Evolutionary conservation across 1,139 yeast species (phyloP).

Genomic region (Hemisphaericaspora xylanilytica): DNA sequence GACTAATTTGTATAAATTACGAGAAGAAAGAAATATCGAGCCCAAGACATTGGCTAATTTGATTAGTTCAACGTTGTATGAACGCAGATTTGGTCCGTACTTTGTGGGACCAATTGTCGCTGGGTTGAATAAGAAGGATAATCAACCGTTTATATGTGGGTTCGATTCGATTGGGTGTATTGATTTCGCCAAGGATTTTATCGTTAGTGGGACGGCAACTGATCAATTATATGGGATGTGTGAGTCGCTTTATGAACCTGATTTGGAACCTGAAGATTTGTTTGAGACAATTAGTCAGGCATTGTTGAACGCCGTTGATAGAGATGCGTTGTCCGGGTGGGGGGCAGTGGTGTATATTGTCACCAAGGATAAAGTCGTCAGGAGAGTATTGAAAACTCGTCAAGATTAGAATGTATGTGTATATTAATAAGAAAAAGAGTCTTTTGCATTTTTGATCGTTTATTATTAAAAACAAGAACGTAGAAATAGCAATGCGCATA

Average conservation of each 20-base stretch:
- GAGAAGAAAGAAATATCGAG: slow-evolving; percentile 89
- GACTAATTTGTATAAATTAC: slow-evolving; percentile 82
- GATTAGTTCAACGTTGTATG: slow-evolving; percentile 86
- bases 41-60: slow-evolving; percentile 93
- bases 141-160: slow-evolving; percentile 89
- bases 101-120: slow-evolving; percentile 97
- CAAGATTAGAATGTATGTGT: slow-evolving; percentile 66
- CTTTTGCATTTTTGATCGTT: too few relatives aligned
- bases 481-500: too few relatives aligned
- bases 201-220: slow-evolving; percentile 95
- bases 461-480: too few relatives aligned
- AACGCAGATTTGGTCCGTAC: slow-evolving; percentile 93
- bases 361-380: slow-evolving; percentile 87
- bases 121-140: slow-evolving; percentile 79
- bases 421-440: too few relatives aligned
- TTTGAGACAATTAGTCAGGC: slow-evolving; percentile 97
- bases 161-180: slow-evolving; percentile 97
- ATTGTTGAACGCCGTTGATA: slow-evolving; percentile 88
- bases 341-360: slow-evolving; percentile 94
- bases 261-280: slow-evolving; percentile 89
- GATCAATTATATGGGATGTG: slow-evolving; percentile 99
- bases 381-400: slow-evolving; percentile 86
- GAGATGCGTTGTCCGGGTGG: slow-evolving; percentile 98
- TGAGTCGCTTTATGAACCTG: slow-evolving; percentile 93
- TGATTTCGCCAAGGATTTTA: slow-evolving; percentile 91